A percentile compares a stretch with the other conserved stretches of the same genome.
These are phyloP conservation scores for Phoenix dactylifera DNA, from an alignment of 176 grass and related monocot genomes.

Conservation along the genomic window DNA sequence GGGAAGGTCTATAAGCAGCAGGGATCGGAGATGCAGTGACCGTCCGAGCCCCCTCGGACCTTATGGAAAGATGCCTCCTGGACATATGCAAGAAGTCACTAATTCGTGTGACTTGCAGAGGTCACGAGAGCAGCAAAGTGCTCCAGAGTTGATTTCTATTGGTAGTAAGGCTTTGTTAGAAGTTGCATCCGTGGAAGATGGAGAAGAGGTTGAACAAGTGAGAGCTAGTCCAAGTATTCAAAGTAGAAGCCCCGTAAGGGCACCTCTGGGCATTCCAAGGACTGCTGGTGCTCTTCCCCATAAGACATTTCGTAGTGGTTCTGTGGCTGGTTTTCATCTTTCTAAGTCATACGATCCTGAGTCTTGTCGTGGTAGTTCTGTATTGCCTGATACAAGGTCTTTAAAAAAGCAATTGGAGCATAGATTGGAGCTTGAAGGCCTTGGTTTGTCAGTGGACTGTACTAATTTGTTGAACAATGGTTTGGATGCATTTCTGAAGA, in stretches of 20 bases:
- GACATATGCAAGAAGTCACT: conserved; percentile 19
- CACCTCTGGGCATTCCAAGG: conserved; percentile 34
- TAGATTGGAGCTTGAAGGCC: conserved; percentile 43
- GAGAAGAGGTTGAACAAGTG: conserved; percentile 72
- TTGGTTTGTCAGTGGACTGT: conserved; percentile 30
- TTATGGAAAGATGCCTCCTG: conserved; percentile 39
- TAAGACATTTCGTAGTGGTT: too few species aligned
- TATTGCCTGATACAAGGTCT: conserved; percentile 47
- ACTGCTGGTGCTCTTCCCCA: conserved; percentile 15
- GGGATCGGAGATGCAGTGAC: conserved; percentile 33
- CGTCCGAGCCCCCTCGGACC: conserved; percentile 38
- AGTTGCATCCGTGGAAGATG: conserved; percentile 58
- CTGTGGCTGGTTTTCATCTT: background rate
- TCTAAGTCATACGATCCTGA: conserved; percentile 23
- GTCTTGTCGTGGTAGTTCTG: conserved; percentile 21
- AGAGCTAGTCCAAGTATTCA: conserved; percentile 41
- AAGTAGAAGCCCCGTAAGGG: conserved; percentile 62
- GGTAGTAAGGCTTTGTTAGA: conserved; percentile 38
- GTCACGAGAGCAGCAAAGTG: conserved; percentile 14
- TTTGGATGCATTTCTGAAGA: conserved; percentile 42
- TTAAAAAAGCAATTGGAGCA: conserved; percentile 35
- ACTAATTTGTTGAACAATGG: conserved; percentile 60
- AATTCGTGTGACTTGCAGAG: conserved; percentile 18
- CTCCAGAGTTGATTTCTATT: conserved; percentile 34
- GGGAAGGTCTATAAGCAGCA: conserved; percentile 14